Evolutionary conservation across 331 rosid species (phyloP), one percentile per base, ranked within the genome.

Genomic region (Quercus phellos): DNA sequence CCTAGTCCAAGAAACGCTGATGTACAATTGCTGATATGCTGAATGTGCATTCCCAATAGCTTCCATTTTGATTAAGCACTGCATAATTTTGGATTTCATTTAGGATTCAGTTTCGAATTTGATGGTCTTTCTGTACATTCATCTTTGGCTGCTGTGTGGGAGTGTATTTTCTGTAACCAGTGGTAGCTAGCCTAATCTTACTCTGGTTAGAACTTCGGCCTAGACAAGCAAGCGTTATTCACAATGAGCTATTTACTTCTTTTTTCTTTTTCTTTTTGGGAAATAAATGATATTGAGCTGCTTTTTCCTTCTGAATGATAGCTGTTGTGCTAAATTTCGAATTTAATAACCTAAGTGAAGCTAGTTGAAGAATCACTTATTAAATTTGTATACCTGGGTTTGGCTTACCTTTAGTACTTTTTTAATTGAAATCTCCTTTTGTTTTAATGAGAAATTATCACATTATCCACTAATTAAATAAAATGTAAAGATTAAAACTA

Each of bases 351-450:
- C 12, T 38, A 38, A 38, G 46, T 0, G 46, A 46, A 46, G 17
- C 5, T 46, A 46, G 17, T 46, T 46, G 53, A 46, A 12, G 4
- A 13, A 2, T 38, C 46, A 46, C 14, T 46, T 12, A 13, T 46
- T 12, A 46, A 4, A 46, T 12, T 12, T 46, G 53, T 3, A 46
- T 46, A 3, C 5, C 0, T 1, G 0, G 1, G 12, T 38, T 38
- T 38, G 46, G 12, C 0, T 38, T 38, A 9, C 9, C 0, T 38
- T 0, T 0, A 38, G 0, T 38, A 38, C 0, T 8, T 9, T 8
- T 38, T 38, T 8, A 38, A 8, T 0, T 8, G 0, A 0, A 38
- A 38, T 38, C 2, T 38, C 1, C 0, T 38, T 38, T 38, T 7
- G 0, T 38, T 38, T 38, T 38, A 38, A 38, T 38, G 11, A 38